Evolutionary conservation across 306 rosid species (phyloP).

Genomic region (Lathyrus sativus): DNA sequence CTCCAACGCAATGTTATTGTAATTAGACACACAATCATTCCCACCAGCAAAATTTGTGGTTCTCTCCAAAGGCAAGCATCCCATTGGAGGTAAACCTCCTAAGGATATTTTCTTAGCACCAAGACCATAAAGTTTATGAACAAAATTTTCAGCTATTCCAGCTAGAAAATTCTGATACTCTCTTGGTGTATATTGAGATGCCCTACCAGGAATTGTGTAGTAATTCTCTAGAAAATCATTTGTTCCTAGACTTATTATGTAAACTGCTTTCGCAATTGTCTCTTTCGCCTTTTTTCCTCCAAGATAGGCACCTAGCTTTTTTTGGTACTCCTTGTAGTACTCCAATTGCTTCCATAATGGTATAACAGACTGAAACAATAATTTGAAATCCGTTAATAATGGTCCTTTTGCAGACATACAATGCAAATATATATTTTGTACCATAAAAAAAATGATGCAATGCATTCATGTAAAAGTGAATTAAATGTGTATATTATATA

Average conservation of each 20-base stretch:
- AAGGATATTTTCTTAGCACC: constrained; percentile 88
- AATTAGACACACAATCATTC: constrained; percentile 49
- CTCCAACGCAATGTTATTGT: constrained; percentile 61
- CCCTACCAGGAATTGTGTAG: constrained; percentile 59
- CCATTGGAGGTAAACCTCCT: constrained; percentile 97
- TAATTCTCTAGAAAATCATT: constrained; percentile 90
- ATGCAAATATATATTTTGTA: neutral
- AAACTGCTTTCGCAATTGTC: constrained; percentile 54
- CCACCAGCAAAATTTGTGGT: constrained; percentile 59
- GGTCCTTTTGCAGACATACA: neutral
- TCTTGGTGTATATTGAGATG: constrained; percentile 50
- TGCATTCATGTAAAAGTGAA: neutral
- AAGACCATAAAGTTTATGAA: constrained; percentile 53
- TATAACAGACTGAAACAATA: constrained; percentile 75
- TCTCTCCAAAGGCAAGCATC: constrained; percentile 89
- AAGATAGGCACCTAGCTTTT: constrained; percentile 51
- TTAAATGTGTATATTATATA: neutral
- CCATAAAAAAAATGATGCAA: too few species aligned
- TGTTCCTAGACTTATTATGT: constrained; percentile 79
- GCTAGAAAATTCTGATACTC: constrained; percentile 61
- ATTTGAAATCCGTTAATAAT: neutral
- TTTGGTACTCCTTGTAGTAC: constrained; percentile 71
- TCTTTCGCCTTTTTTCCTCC: constrained; percentile 58
- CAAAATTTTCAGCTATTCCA: constrained; percentile 65
- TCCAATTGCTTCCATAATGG: constrained; percentile 79